Conservation (phyloP, 345 rosid species). For the Syzygium grande region DNA sequence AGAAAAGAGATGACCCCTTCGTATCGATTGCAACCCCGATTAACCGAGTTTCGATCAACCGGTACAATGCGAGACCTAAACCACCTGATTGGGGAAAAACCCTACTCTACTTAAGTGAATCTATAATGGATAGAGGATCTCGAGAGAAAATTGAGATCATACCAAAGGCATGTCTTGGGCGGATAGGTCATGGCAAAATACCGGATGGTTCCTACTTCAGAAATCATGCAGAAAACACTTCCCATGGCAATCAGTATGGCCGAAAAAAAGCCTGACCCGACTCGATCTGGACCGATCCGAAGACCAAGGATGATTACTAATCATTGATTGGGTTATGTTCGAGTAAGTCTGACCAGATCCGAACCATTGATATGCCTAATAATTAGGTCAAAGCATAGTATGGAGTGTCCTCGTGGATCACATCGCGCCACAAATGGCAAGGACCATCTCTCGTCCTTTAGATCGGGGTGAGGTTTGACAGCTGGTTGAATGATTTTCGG, state of each 20-base stretch:
- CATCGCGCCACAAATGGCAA: not conserved
- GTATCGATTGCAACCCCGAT: not conserved
- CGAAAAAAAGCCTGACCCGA: not conserved
- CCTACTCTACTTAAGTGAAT: not conserved
- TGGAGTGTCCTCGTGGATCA: not conserved
- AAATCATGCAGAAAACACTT: not conserved
- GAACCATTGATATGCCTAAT: not conserved
- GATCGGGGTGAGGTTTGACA: too few species aligned
- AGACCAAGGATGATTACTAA: not conserved
- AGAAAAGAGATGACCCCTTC: not conserved
- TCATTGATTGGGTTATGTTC: not conserved
- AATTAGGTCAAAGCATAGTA: not conserved
- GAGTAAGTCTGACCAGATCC: not conserved
- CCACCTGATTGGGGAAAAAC: not conserved
- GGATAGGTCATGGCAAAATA: not conserved
- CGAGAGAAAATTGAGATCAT: not conserved
- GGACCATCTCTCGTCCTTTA: too few species aligned
- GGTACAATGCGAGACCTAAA: not conserved
- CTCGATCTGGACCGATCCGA: rapidly evolving
- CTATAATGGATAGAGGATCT: not conserved
- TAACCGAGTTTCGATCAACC: not conserved
- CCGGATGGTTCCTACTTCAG: not conserved
- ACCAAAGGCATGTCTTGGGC: not conserved
- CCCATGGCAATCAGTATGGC: not conserved
- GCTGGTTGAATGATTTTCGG: too few species aligned